A percentile compares a stretch with the other conserved stretches of the same genome.
Evolutionary conservation across 345 rosid genomes (phyloP).

Genomic region (Euphorbia tirucalli): DNA sequence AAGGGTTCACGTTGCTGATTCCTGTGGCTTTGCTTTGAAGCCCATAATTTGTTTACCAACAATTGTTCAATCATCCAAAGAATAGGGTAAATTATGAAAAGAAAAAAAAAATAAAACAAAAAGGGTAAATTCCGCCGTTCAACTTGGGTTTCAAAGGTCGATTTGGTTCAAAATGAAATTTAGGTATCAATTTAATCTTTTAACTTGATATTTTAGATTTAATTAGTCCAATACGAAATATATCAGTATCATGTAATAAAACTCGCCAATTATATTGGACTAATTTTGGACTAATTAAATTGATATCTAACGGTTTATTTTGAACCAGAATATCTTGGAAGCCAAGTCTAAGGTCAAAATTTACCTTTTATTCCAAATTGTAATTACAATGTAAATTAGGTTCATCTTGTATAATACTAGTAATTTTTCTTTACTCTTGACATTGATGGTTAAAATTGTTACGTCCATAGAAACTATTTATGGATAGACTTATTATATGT

Average conservation of each 20-base stretch:
- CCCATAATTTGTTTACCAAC: background rate
- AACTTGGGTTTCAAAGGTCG: background rate
- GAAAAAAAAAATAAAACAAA: background rate
- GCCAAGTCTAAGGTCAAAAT: background rate
- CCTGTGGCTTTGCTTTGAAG: conserved; percentile 10
- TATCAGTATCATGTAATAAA: too few relatives aligned
- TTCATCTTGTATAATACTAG: background rate
- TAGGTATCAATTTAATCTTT: background rate
- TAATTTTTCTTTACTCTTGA: background rate
- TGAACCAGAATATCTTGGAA: background rate
- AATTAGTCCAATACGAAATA: too few relatives aligned
- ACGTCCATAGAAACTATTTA: background rate
- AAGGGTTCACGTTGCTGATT: conserved; percentile 29
- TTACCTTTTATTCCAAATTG: background rate
- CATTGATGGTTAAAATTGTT: conserved; percentile 5
- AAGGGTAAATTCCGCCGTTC: background rate
- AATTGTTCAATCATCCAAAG: too few relatives aligned
- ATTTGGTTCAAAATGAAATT: background rate
- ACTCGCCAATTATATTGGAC: background rate
- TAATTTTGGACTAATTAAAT: too few relatives aligned
- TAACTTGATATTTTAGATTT: too few relatives aligned
- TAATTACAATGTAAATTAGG: conserved; percentile 14
- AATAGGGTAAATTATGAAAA: background rate
- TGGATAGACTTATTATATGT: background rate
- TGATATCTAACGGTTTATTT: background rate